Base-by-base conservation (phyloP, 768 basidiomycete species). In the Calocybe gangraenosa region DNA sequence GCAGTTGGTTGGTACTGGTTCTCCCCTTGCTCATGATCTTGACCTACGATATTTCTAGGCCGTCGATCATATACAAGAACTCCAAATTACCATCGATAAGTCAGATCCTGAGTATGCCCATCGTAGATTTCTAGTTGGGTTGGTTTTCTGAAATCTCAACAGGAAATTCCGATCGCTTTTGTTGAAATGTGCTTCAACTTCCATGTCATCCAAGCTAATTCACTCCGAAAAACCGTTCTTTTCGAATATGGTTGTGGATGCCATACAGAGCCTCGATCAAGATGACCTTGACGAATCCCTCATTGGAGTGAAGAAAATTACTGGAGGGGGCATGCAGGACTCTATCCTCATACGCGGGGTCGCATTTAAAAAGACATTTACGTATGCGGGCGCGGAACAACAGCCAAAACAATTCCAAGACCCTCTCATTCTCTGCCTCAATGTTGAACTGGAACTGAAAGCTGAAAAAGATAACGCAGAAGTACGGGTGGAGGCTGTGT, bases 151-250 rank as follows among this genome's bases (percentile, higher is more conserved):
- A 49, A 42, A 53, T 21, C 19, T 35, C 34, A 42, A 6, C 55
- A 98, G 95, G 53, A 81, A 81, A 55, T 96, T 98, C 79, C 92
- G 84, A 38, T 90, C 93, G 50, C 82, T 98, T 18, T 79, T 98
- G 25, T 76, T 96, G 56, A 94, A 96, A 73, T 96, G 93, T 66
- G 96, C 96, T 20, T 86, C 93, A 20, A 99, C 96, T 2, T 95
- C 96, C n/a, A 97, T 98, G 95, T 98, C 96, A 13, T 98, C 95
- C 50, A 99, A 98, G 67, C 81, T 98, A 49, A 97, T 99, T 57
- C 95, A 97, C 64, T 92, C 92, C 11, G 92, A 97, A 69, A 98
- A 96, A 60, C 96, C 95, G 1, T 98, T 98, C 72, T 99, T 99
- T 74, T 90, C 94, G 9, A 82, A 87, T 52, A 98, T 99, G 94